Percentiles rank a stretch among this genome's conserved stretches.
These are phyloP conservation scores for Rosa hybrid DNA, from an alignment of 331 rosid species.

Conservation along the genomic window DNA sequence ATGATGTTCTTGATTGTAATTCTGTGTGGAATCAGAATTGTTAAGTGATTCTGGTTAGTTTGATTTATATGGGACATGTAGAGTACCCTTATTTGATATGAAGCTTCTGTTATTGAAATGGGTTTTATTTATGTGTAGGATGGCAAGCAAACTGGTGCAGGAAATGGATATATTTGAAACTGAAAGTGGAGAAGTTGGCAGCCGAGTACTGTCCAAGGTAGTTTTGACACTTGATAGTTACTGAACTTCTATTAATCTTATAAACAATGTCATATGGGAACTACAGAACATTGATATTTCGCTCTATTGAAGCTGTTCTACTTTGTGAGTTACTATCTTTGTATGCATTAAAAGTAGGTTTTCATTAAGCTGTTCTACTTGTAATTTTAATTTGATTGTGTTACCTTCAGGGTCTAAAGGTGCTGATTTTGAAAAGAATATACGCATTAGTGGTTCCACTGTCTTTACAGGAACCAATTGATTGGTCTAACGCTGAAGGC, in stretches of 20 bases:
- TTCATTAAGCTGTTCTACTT: neutral
- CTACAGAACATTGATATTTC: neutral
- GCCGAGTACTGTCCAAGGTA: conserved; percentile 72
- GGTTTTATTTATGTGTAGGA: conserved; percentile 50
- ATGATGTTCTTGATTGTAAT: neutral
- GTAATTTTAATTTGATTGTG: neutral
- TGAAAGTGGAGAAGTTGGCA: conserved; percentile 80
- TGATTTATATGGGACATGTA: neutral
- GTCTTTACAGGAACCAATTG: conserved; percentile 16
- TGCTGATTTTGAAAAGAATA: conserved; percentile 30
- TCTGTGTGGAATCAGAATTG: neutral
- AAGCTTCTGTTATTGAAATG: neutral
- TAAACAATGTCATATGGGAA: neutral
- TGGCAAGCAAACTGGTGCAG: conserved; percentile 84
- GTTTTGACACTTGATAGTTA: conserved; percentile 3
- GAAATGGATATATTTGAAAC: conserved; percentile 81
- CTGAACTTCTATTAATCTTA: neutral
- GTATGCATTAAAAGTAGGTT: no score
- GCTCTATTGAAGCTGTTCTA: neutral
- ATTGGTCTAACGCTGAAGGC: conserved; percentile 9
- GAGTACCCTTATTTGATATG: no score
- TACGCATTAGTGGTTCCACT: conserved; percentile 25
- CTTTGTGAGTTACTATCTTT: neutral
- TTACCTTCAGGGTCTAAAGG: conserved; percentile 32
- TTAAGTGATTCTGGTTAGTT: neutral